A percentile compares a stretch with the other conserved stretches of the same genome.
These are phyloP conservation scores for Arthrobotrys conoides DNA, from an alignment of 2,329 filamentous ascomycete species.

Conservation along the genomic window DNA sequence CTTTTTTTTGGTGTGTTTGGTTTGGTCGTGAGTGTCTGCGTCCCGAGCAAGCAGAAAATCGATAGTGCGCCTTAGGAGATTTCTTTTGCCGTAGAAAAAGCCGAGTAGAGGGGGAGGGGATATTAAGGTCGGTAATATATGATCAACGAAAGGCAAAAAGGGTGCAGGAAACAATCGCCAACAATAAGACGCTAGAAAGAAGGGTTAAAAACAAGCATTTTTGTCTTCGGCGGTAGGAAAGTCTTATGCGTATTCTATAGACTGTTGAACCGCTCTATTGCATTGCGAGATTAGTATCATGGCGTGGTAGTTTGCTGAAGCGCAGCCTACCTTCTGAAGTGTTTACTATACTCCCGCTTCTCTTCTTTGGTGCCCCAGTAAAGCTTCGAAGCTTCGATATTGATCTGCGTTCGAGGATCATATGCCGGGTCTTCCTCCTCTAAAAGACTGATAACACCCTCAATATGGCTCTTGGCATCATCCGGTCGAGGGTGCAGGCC, in stretches of 20 bases:
- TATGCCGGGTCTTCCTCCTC: slow-evolving; percentile 91
- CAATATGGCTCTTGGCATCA: slow-evolving; percentile 85
- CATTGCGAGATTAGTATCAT: background rate
- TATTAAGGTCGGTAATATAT: slow-evolving; percentile 6
- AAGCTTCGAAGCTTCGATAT: slow-evolving; percentile 85
- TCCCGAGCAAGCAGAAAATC: background rate
- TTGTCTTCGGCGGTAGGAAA: background rate
- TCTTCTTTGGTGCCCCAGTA: slow-evolving; percentile 87
- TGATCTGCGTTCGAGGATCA: slow-evolving; percentile 88
- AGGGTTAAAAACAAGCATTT: background rate
- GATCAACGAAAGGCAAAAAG: background rate
- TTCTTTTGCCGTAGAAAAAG: slow-evolving; percentile 12
- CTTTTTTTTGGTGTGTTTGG: background rate
- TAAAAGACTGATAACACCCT: slow-evolving; percentile 83
- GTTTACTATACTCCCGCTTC: slow-evolving; percentile 86
- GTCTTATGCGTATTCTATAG: slow-evolving; percentile 57
- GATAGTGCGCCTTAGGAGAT: slow-evolving; percentile 15
- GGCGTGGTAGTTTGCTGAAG: background rate
- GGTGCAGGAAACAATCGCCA: background rate
- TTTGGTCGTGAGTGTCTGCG: background rate
- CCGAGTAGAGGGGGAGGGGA: background rate
- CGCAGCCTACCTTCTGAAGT: slow-evolving; percentile 76
- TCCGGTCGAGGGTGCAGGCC: slow-evolving; percentile 71
- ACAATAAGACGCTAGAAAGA: background rate
- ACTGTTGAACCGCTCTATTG: slow-evolving; percentile 58